A percentile compares a stretch with the other conserved stretches of the same genome.
Conservation (phyloP, 148 eudicot genomes). For the Fagopyrum tataricum region DNA sequence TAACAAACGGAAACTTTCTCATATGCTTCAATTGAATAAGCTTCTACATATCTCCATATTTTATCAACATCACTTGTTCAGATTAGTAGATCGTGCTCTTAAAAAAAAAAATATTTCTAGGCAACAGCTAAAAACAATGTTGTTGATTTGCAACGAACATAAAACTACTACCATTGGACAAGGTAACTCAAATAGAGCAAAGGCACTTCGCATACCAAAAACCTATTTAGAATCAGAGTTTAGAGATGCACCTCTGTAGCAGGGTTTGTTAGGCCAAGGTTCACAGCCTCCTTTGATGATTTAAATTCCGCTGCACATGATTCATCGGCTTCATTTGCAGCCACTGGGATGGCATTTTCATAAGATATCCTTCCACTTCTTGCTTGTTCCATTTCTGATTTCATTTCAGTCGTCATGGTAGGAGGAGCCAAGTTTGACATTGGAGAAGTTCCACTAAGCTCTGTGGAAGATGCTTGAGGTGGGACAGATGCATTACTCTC, state of each 20-base stretch:
- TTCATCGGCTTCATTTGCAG: slow-evolving; percentile 1
- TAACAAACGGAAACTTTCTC: too few relatives aligned
- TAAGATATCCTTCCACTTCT: neutral
- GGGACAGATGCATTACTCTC: neutral
- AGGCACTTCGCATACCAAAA: neutral
- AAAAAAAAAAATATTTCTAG: neutral
- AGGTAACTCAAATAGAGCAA: neutral
- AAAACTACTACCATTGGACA: neutral
- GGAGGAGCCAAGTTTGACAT: neutral
- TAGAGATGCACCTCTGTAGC: slow-evolving; percentile 36
- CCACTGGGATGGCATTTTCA: neutral
- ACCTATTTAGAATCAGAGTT: neutral
- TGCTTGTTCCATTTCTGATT: neutral
- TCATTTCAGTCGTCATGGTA: neutral
- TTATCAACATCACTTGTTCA: too few relatives aligned
- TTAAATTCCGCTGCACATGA: slow-evolving; percentile 1
- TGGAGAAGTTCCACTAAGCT: neutral
- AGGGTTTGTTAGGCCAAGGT: slow-evolving; percentile 31
- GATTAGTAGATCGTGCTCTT: too few relatives aligned
- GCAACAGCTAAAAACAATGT: neutral
- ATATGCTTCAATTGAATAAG: neutral
- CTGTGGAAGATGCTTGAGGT: slow-evolving; percentile 9
- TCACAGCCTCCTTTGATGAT: slow-evolving; percentile 26
- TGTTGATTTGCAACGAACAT: neutral
- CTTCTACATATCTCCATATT: neutral